phyloP scores from a whole-genome alignment of 1,284 basidiomycete species.

The Moniliella sp. region DNA sequence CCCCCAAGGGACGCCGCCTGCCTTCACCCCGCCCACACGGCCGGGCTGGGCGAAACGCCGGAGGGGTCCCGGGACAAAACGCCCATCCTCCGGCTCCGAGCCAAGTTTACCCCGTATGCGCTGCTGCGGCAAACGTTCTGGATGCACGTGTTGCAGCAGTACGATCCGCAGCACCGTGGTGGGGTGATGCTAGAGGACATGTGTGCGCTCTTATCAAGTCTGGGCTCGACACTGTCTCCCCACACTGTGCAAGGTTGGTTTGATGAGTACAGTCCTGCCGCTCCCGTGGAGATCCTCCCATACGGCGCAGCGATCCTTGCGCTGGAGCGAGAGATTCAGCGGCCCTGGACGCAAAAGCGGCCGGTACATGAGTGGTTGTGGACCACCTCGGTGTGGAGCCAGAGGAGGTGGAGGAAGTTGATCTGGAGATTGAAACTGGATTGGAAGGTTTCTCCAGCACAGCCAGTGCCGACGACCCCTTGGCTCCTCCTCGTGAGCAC shows the following conservation, averaged over 20 bases:
- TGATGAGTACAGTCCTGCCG: slow-evolving; percentile 42
- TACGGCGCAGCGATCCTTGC: slow-evolving; percentile 57
- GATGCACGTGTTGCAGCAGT: slow-evolving; percentile 69
- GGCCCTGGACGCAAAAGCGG: background rate
- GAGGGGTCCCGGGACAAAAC: slow-evolving; percentile 7
- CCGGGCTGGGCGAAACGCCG: slow-evolving; percentile 12
- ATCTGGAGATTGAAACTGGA: too few relatives aligned
- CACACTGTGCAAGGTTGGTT: slow-evolving; percentile 51
- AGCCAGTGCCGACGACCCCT: too few relatives aligned
- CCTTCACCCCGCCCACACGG: too few relatives aligned
- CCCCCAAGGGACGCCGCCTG: too few relatives aligned
- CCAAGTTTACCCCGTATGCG: slow-evolving; percentile 83
- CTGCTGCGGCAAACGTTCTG: slow-evolving; percentile 46
- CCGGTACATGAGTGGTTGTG: too few relatives aligned
- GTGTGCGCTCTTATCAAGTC: slow-evolving; percentile 84
- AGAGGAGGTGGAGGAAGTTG: too few relatives aligned
- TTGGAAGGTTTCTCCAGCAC: too few relatives aligned
- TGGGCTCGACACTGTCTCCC: slow-evolving; percentile 69
- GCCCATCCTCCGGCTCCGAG: slow-evolving; percentile 39
- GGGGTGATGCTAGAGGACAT: slow-evolving; percentile 63
- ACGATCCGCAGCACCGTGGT: slow-evolving; percentile 67
- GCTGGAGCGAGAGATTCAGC: slow-evolving; percentile 33
- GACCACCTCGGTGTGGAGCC: too few relatives aligned
- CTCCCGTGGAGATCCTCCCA: slow-evolving; percentile 49
- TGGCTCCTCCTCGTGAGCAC: too few relatives aligned